Conservation (phyloP, 768 basidiomycete genomes). For the Lactarius pseudohatsudake region DNA sequence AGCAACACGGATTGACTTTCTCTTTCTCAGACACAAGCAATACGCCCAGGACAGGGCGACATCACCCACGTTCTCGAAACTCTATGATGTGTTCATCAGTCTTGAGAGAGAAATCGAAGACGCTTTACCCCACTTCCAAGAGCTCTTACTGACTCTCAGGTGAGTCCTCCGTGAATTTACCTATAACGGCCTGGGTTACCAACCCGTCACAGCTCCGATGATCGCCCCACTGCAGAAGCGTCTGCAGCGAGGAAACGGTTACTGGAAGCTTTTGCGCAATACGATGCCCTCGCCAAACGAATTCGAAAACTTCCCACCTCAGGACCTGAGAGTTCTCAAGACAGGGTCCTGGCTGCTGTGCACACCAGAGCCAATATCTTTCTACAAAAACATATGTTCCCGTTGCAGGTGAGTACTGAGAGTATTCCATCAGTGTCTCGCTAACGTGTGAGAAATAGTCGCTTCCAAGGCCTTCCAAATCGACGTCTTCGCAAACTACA, state of each 20-base stretch:
- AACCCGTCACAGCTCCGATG: conserved; percentile 37
- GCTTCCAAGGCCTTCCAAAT: conserved; percentile 49
- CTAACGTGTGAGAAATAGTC: conserved; percentile 35
- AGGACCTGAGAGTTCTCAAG: conserved; percentile 68
- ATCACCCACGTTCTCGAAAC: conserved; percentile 11
- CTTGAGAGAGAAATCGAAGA: conserved; percentile 92
- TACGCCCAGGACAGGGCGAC: conserved; percentile 56
- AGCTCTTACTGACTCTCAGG: conserved; percentile 72
- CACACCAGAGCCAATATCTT: conserved; percentile 74
- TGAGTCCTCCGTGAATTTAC: conserved; percentile 36
- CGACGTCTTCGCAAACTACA: conserved; percentile 29
- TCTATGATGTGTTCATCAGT: conserved; percentile 57
- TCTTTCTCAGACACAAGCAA: conserved; percentile 64
- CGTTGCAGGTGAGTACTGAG: conserved; percentile 59
- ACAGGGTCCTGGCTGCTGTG: conserved; percentile 82
- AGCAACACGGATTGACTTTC: neutral
- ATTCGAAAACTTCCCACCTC: conserved; percentile 72
- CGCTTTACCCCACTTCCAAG: conserved; percentile 83
- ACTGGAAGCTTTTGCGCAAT: conserved; percentile 81
- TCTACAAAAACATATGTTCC: conserved; percentile 88
- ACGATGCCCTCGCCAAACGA: conserved; percentile 85
- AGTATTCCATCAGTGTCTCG: conserved; percentile 2
- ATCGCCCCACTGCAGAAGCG: conserved; percentile 66
- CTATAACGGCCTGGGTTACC: conserved; percentile 35
- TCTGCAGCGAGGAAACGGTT: conserved; percentile 74